These are phyloP conservation scores for Nicotiana knightiana DNA, from an alignment of 257 asterid genomes.

Conservation along the genomic window DNA sequence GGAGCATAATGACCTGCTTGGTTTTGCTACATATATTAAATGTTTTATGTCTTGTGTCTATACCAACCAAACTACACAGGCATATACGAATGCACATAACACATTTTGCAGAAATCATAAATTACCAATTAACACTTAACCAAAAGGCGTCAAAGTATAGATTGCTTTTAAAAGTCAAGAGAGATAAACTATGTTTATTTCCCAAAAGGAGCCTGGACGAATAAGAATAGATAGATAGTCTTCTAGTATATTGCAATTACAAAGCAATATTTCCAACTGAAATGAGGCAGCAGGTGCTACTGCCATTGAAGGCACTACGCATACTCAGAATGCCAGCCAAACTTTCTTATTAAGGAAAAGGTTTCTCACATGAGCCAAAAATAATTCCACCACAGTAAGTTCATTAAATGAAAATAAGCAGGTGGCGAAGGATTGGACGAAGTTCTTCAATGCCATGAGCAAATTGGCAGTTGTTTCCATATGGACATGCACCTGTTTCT, in stretches of 20 bases:
- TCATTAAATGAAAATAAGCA: conserved; percentile 19
- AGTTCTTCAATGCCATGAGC: conserved; percentile 79
- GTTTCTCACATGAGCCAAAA: not conserved
- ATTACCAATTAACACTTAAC: too few species aligned
- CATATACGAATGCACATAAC: too few species aligned
- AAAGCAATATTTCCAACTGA: not conserved
- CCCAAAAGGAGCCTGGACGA: too few species aligned
- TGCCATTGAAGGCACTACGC: not conserved
- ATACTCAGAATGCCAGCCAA: not conserved
- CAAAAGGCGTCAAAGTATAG: too few species aligned
- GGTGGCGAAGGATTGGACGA: conserved; percentile 78
- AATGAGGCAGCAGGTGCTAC: not conserved
- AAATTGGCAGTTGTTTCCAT: conserved; percentile 63
- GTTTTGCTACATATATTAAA: not conserved
- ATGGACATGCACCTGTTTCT: conserved; percentile 69
- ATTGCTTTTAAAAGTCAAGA: too few species aligned
- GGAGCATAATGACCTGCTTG: not conserved
- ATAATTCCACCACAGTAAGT: not conserved
- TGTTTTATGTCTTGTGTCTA: not conserved
- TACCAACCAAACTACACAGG: too few species aligned
- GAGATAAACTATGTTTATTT: too few species aligned
- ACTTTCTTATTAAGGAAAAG: not conserved
- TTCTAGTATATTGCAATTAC: not conserved
- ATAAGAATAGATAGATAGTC: not conserved
- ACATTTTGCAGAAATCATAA: too few species aligned